Evolutionary conservation across 1,139 yeast species (phyloP), one percentile per base, ranked within the genome.

Genomic region (Zygosaccharomyces pseudobailii): DNA sequence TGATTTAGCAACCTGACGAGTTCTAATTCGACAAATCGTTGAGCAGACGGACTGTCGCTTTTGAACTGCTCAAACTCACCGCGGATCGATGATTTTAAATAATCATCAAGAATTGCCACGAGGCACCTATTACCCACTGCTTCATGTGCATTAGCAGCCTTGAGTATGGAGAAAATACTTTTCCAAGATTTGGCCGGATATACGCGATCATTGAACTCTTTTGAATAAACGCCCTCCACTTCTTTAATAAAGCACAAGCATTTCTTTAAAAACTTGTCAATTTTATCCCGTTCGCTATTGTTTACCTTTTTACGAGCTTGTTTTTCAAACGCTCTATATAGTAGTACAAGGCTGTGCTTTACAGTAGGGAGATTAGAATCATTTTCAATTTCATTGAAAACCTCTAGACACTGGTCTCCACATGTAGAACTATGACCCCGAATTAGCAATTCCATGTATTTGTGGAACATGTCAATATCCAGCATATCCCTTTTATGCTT

Each of bases 291-390:
- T 40, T 56, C 45, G 7, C 28, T 37, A 28, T 51, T 46, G 6
- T 50, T 41, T 8, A 28, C 38, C 21, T 49, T 48, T 34, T 55
- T 63, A 9, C 41, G 33, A 2, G 64, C 54, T 40, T 57, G 61
- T 31, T 49, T 55, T 21, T 49, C 50, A 36, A 59, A 58, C 6
- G 64, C 55, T 44, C 53, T 51, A 43, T 60, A 60, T 6, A 58
- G 48, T 25, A 55, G 25, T 3, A 56, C 36, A 23, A 60, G 22
- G 6, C 55, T 49, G 30, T 50, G 55, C 31, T 52, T 51, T 22
- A 55, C 45, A 24, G 46, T 39, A 21, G 43, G 36, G 3, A 42
- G 38, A 21, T 49, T 48, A 20, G 54, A 51, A 22, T 43, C 45
- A 8, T 49, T 25, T 17, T 58, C 55, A 28, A 60, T 42, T 17